Evolutionary conservation across 2,329 filamentous ascomycete species (phyloP), one percentile per base, ranked within the genome.

Genomic region (Akanthomyces muscarius): DNA sequence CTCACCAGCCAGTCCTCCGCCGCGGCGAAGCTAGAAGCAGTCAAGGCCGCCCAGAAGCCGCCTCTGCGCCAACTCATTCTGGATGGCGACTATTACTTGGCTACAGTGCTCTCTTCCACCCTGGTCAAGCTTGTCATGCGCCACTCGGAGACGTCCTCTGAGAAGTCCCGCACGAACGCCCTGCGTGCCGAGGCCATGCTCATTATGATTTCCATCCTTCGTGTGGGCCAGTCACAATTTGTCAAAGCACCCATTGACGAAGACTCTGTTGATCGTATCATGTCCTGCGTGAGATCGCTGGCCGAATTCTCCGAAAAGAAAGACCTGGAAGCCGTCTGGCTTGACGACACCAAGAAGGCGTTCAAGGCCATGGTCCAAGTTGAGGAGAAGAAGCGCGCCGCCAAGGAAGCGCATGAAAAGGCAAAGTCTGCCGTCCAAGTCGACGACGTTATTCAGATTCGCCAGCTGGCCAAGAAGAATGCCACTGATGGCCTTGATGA

Each of bases 131-230:
- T 99, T 61, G 95, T 99, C 57, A 97, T 99, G 92, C 90, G 95
- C 60, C 92, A 98, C 75, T 90, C 92, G 2, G 93, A 98, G 73
- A 93, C 98, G 65, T 97, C 94, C 1, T 81, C 89, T 28, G 94
- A 97, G 70, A 78, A 83, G 50, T 90, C 91, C 50, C 89, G 95
- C 45, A 98, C 94, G 36, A 99, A 99, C 70, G 93, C 94, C 36
- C 84, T 99, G 30, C 89, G 92, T 56, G 95, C 95, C 4, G 95
- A 99, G 77, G 95, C 95, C 51, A 99, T 99, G 95, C 84, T 99
- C 60, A 98, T 99, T 74, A 97, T 98, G 93, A 97, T 99, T 70
- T 98, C 95, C 5, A 96, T 99, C 69, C 92, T 99, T 68, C 92
- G 95, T 56, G 95, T 97, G 65, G 95, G 95, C 47, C 95, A 99